A percentile compares a stretch with the other conserved stretches of the same genome.
phyloP scores from a whole-genome alignment of 768 basidiomycete genomes.

The Collybiopsis confluens region DNA sequence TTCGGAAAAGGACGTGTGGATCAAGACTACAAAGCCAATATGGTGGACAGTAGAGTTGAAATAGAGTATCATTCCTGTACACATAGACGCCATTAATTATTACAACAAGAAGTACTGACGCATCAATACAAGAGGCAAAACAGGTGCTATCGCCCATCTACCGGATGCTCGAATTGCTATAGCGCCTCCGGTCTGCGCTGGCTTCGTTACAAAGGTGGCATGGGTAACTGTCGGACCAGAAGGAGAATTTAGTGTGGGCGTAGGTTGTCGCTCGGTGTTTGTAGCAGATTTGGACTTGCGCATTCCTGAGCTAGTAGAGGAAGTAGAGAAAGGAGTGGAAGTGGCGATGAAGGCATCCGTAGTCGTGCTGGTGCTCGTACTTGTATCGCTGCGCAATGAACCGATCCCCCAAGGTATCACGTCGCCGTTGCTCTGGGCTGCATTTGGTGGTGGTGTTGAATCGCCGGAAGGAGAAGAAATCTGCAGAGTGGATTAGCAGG shows the following conservation, averaged over 20 bases:
- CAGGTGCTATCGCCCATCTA: no score
- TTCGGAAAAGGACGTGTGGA: slow-evolving; percentile 59
- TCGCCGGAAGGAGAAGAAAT: slow-evolving; percentile 29
- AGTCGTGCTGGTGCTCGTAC: not conserved
- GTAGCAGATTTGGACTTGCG: slow-evolving; percentile 1
- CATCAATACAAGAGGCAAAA: no score
- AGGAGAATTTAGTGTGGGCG: slow-evolving; percentile 2
- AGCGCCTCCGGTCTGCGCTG: no score
- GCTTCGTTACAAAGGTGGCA: not conserved
- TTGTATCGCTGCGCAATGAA: not conserved
- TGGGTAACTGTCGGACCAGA: not conserved
- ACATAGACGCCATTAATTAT: no score
- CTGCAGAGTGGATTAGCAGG: no score
- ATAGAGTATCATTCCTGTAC: slow-evolving; percentile 7
- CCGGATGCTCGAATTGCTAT: no score
- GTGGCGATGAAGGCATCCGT: no score
- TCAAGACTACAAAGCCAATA: slow-evolving; percentile 78
- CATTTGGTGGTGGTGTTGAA: slow-evolving; percentile 20
- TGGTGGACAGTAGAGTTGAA: slow-evolving; percentile 86
- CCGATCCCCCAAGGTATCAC: slow-evolving; percentile 34
- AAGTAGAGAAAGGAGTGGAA: not conserved
- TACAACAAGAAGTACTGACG: no score
- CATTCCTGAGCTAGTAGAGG: slow-evolving; percentile 1
- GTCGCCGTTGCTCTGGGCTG: slow-evolving; percentile 30
- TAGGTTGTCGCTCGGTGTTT: slow-evolving; percentile 2